Evolutionary conservation across 164 flowering plant species (phyloP).

Genomic region (Vitis rupestris): DNA sequence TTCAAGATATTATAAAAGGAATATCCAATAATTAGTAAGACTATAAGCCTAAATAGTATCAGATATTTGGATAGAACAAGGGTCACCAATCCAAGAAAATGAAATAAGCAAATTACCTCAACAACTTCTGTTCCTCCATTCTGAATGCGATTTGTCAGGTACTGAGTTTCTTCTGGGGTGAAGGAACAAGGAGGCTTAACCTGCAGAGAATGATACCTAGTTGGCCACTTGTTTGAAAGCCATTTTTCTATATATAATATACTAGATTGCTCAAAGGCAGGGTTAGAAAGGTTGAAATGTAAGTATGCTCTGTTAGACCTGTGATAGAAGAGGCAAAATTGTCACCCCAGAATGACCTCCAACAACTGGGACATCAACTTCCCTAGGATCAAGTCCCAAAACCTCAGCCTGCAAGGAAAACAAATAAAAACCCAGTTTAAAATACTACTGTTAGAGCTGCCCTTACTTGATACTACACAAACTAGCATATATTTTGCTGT

Average conservation of each 20-base stretch:
- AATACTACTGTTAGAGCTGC: too few species aligned
- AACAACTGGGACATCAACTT: constrained; percentile 55
- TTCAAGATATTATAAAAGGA: too few species aligned
- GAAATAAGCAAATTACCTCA: constrained; percentile 33
- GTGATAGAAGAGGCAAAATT: constrained; percentile 55
- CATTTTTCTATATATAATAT: too few species aligned
- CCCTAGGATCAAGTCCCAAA: constrained; percentile 50
- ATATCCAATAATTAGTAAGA: too few species aligned
- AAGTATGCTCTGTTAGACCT: constrained; percentile 26
- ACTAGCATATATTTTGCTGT: too few species aligned
- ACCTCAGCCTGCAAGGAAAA: constrained; percentile 50
- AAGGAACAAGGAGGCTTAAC: constrained; percentile 48
- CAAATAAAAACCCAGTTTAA: too few species aligned
- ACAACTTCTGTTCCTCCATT: constrained; percentile 64
- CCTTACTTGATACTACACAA: too few species aligned
- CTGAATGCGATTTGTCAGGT: constrained; percentile 46
- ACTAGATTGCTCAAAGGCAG: too few species aligned
- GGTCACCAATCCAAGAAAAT: not conserved
- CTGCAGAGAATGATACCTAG: constrained; percentile 17
- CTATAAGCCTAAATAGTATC: too few species aligned
- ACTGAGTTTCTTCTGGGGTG: constrained; percentile 37
- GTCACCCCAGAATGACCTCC: constrained; percentile 66
- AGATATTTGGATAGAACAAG: too few species aligned
- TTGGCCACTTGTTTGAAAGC: too few species aligned
- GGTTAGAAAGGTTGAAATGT: not conserved